Conservation (phyloP, 768 basidiomycete genomes). For the Russula sp. region DNA sequence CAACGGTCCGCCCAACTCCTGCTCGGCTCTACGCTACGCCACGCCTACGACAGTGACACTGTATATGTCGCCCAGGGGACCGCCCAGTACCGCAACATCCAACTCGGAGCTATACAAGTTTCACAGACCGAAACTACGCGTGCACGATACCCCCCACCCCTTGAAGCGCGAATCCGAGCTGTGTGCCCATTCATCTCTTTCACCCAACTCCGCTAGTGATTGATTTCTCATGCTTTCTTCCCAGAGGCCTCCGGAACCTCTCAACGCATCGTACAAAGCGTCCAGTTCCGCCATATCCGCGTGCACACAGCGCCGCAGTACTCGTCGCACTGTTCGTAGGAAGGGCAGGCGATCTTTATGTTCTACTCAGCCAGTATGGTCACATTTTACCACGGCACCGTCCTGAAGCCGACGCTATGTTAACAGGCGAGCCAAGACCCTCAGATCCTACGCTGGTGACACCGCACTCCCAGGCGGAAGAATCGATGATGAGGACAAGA, state of each 20-base stretch:
- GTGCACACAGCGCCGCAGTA: constrained; percentile 62
- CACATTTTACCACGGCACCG: neutral
- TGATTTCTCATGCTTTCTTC: neutral
- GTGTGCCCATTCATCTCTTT: constrained; percentile 2
- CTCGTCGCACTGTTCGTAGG: constrained; percentile 83
- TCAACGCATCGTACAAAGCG: constrained; percentile 13
- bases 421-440: constrained; percentile 59
- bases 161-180: constrained; percentile 18
- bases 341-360: constrained; percentile 74
- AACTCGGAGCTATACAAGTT: constrained; percentile 21
- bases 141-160: constrained; percentile 19
- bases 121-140: constrained; percentile 19
- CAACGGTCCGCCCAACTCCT: neutral
- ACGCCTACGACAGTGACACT: no score
- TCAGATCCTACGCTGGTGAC: constrained; percentile 78
- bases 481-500: constrained; percentile 58
- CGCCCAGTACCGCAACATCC: neutral
- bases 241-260: constrained; percentile 17
- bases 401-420: neutral
- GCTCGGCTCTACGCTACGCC: no score
- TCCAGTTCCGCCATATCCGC: constrained; percentile 36
- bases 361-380: constrained; percentile 70
- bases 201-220: neutral
- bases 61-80: neutral
- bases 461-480: constrained; percentile 86